Conservation (phyloP, 2,329 filamentous ascomycete genomes). For the Fusarium sp. region DNA sequence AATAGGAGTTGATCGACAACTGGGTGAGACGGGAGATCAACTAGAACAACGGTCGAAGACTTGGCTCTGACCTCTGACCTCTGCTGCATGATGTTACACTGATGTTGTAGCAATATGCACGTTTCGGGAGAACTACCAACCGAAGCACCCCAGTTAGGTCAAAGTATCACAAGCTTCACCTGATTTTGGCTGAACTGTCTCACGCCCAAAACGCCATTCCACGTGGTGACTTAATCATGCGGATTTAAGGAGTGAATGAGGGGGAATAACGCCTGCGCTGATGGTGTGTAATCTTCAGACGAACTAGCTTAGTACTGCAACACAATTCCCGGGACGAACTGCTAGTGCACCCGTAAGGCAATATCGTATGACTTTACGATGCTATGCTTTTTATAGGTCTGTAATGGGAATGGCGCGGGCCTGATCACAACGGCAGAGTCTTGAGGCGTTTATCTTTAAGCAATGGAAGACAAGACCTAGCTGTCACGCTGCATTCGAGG, state of each 20-base stretch:
- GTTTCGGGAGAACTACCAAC: background rate
- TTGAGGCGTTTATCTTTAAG: background rate
- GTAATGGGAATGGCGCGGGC: background rate
- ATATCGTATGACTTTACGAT: background rate
- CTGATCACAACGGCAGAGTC: background rate
- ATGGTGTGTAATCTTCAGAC: background rate
- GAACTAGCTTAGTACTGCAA: background rate
- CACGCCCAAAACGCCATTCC: background rate
- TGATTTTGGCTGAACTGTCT: background rate
- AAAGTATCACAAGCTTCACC: background rate
- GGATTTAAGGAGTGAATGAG: background rate
- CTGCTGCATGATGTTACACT: background rate
- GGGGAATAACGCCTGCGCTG: background rate
- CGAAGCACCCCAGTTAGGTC: background rate
- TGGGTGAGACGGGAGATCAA: background rate
- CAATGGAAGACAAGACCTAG: background rate
- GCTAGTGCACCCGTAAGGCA: background rate
- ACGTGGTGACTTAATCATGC: background rate
- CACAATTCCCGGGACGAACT: background rate
- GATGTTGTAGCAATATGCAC: background rate
- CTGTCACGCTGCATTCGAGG: background rate
- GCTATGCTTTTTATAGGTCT: background rate
- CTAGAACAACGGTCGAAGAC: background rate
- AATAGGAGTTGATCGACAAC: background rate
- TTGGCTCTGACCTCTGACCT: background rate